Evolutionary conservation across 768 basidiomycete species (phyloP), one percentile per base, ranked within the genome.

Genomic region (Pleurotus djamor): DNA sequence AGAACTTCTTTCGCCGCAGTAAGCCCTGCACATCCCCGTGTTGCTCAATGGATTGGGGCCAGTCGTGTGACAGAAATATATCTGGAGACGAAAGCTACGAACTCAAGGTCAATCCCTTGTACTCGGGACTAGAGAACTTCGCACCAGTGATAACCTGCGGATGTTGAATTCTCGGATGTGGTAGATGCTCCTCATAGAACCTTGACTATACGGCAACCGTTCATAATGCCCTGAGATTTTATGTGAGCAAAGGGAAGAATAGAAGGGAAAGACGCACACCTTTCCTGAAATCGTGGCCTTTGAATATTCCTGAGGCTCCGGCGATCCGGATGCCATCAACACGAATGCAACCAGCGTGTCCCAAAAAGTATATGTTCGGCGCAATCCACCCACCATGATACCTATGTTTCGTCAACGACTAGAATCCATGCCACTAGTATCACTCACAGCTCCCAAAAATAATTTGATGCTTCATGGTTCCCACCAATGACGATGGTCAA

Each of bases 381-480:
- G 96, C 97, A 9, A 98, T 73, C 96, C 96, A 98, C 5, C 95
- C 96, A 14, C 96, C 96, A 66, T 98, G 92, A 71, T 94, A 98
- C 59, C 94, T 96, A 56, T 35, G 6, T 56, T 4, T 48, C 55
- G 17, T 57, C 13, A 50, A 14, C 10, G 43, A 9, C 2, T 5
- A 12, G 44, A 21, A 13, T 37, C 8, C 38, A n/a, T 54, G 51
- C 60, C 10, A 35, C 35, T 4, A 38, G 16, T 16, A 13, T 34
- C 1, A 76, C 91, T 72, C 67, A 94, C 92, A 97, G 73, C 71
- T 99, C 97, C 89, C 93, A 96, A 76, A 98, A 80, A 68, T 98
- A 97, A 65, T 95, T 97, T 17, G 92, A 95, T 1, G 94, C 94
- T 73, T 98, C 97, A 70, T 98, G 97, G 69, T 98, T 98, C 7